These are phyloP conservation scores for Wickerhamomyces canadensis DNA, from an alignment of 805 yeast genomes.

Conservation along the genomic window DNA sequence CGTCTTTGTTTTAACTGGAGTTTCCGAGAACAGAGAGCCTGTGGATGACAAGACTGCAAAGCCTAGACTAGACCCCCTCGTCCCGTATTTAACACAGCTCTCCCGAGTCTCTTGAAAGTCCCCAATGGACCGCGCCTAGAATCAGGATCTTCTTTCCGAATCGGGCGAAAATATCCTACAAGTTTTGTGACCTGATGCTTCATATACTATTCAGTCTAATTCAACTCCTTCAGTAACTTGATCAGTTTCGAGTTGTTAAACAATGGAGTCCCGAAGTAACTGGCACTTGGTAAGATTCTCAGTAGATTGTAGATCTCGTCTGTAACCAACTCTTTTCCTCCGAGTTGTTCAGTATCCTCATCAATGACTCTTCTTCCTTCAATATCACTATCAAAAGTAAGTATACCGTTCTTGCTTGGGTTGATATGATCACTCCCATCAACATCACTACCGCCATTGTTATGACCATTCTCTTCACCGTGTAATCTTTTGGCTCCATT, in stretches of 20 bases:
- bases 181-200: too few relatives aligned
- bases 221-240: constrained; percentile 8
- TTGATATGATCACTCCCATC: background rate
- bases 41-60: too few relatives aligned
- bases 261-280: constrained; percentile 44
- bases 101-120: too few relatives aligned
- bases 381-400: too few relatives aligned
- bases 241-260: constrained; percentile 50
- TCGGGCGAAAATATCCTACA: too few relatives aligned
- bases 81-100: too few relatives aligned
- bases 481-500: background rate
- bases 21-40: too few relatives aligned
- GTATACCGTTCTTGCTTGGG: background rate
- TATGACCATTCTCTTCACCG: background rate
- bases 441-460: background rate
- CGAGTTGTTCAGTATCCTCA: constrained; percentile 3
- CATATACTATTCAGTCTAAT: too few relatives aligned
- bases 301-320: constrained; percentile 46
- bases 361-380: constrained; percentile 2
- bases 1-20: too few relatives aligned
- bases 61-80: too few relatives aligned
- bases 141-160: too few relatives aligned
- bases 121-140: too few relatives aligned
- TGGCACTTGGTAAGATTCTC: constrained; percentile 50
- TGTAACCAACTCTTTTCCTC: constrained; percentile 19